These are phyloP conservation scores for Paxillus ammoniavirescens DNA, from an alignment of 768 basidiomycete genomes.

Conservation along the genomic window DNA sequence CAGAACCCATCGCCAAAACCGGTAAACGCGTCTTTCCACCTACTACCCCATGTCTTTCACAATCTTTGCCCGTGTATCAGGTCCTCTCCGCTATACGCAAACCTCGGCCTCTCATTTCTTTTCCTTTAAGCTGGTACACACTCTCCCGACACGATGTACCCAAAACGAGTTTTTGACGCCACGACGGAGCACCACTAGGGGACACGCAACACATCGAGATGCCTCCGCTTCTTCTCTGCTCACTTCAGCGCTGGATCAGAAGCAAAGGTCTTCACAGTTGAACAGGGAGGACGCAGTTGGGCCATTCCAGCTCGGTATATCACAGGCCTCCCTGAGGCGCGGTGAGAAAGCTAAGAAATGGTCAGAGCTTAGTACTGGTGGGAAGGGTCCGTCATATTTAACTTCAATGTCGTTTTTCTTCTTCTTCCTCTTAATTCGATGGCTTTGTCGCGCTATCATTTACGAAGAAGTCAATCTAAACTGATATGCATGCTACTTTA, in stretches of 20 bases:
- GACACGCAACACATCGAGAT: conserved; percentile 50
- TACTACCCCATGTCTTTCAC: not conserved
- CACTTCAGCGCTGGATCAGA: conserved; percentile 64
- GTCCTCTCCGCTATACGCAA: conserved; percentile 2
- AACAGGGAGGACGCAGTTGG: conserved; percentile 63
- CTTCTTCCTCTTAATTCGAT: not conserved
- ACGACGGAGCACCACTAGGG: conserved; percentile 13
- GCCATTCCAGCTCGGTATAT: conserved; percentile 74
- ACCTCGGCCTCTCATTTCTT: not conserved
- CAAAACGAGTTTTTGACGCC: not conserved
- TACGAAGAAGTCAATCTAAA: not conserved
- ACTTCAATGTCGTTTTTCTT: not conserved
- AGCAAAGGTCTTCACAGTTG: conserved; percentile 36
- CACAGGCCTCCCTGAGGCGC: conserved; percentile 50
- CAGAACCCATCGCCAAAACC: not conserved
- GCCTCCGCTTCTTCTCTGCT: conserved; percentile 50
- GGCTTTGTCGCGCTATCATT: not conserved
- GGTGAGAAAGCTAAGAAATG: conserved; percentile 67
- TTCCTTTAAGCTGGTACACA: not conserved
- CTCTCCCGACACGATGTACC: not conserved
- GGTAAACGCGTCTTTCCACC: not conserved
- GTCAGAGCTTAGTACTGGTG: conserved; percentile 73
- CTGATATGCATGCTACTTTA: conserved; percentile 15
- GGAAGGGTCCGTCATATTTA: conserved; percentile 57
- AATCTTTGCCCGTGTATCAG: conserved; percentile 5